phyloP scores from a whole-genome alignment of 2,329 filamentous ascomycete genomes.

The Grosmannia huntii region DNA sequence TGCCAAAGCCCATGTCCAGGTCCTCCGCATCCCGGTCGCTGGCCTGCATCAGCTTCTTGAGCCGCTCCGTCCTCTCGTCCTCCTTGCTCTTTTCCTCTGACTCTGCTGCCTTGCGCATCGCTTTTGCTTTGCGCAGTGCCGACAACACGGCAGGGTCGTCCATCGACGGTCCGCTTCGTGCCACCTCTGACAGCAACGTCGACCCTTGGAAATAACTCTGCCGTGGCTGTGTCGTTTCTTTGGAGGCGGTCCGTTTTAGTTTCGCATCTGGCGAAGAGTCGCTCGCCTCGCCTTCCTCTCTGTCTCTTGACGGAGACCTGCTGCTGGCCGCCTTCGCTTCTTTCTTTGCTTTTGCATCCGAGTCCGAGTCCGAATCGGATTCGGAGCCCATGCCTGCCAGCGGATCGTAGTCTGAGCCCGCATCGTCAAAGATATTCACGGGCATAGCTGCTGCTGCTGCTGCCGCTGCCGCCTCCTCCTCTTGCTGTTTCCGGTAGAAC shows the following conservation, averaged over 20 bases:
- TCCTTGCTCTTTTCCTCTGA: conserved; percentile 27
- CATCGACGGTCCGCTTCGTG: conserved; percentile 40
- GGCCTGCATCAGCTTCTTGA: conserved; percentile 60
- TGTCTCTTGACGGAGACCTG: background rate
- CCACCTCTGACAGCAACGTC: conserved; percentile 41
- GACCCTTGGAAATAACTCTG: conserved; percentile 52
- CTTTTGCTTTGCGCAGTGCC: conserved; percentile 72
- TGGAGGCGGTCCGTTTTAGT: background rate
- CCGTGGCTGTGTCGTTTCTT: conserved; percentile 22
- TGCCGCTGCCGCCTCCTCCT: conserved; percentile 28
- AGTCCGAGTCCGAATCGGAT: conserved; percentile 14
- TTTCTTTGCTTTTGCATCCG: conserved; percentile 6
- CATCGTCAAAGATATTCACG: conserved; percentile 53
- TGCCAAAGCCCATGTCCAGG: conserved; percentile 89
- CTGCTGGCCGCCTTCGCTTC: conserved; percentile 7
- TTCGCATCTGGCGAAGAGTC: background rate
- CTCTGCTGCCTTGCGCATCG: conserved; percentile 37
- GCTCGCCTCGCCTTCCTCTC: conserved; percentile 7
- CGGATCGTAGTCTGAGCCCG: conserved; percentile 55
- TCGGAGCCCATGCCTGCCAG: conserved; percentile 43
- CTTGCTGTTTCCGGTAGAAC: conserved; percentile 35
- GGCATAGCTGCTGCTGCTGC: conserved; percentile 41
- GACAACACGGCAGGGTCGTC: conserved; percentile 69
- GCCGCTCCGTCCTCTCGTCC: conserved; percentile 48
- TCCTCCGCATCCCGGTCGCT: conserved; percentile 76